Evolutionary conservation across 306 rosid genomes (phyloP), one percentile per base, ranked within the genome.

Genomic region (Acacia confusa): DNA sequence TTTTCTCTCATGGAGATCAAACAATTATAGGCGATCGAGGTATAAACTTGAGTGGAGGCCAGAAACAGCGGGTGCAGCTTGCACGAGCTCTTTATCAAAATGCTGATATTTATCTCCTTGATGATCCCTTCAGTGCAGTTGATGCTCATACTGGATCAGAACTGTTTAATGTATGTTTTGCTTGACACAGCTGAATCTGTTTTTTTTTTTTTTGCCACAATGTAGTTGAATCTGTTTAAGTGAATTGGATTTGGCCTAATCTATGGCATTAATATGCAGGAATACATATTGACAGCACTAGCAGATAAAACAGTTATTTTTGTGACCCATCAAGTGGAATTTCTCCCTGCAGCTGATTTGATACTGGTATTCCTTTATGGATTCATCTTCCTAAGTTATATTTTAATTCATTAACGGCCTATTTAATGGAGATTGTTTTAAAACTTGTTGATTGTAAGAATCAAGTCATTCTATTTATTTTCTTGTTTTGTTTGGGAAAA

Each of bases 11-110:
- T 70, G 98, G 97, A 64, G 99, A 93, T 81, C 97, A 96, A 78
- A 96, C 99, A 81, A 96, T 96, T 83, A 96, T 96, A 53, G 99
- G 99, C 74, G 99, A 96, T 71, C 87, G 99, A 86, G 99, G 99
- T 63, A 96, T 96, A 87, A 96, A 96, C 85, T 81, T 96, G 85
- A 96, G 99, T 84, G 99, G 99, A 71, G 99, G 99, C 79, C 99
- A 96, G 91, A 96, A 94, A 89, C 99, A 96, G 89, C 88, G 99
- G 67, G 98, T 96, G 78, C 99, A 96, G 91, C 99, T 96, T 78
- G 99, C 99, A 27, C 91, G 99, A 72, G 99, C 99, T 70, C 98
- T 96, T 48, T 96, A 96, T 88, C 99, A 96, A 79, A 97, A 96
- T 84, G 97, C 99, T 58, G 98, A 96, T 84, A 86, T 94, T 82